Evolutionary conservation across 179 eudicot species (phyloP).

Genomic region (Amaranthus tricolor): DNA sequence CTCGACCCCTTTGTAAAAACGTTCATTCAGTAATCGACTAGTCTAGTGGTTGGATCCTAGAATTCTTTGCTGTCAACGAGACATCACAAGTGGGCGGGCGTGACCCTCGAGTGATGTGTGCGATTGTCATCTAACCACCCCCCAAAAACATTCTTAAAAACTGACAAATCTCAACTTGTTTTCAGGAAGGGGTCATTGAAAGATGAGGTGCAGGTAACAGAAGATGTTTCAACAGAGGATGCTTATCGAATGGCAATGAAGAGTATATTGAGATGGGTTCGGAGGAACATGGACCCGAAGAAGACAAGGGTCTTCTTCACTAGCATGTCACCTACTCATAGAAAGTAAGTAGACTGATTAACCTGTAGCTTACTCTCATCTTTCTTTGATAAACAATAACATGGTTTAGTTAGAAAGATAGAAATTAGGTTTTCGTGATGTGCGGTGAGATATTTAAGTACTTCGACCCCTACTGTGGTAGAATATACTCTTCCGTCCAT

Average conservation of each 20-base stretch:
- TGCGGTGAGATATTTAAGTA: too few species aligned
- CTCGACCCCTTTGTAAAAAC: too few species aligned
- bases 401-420: not conserved
- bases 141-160: too few species aligned
- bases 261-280: conserved; percentile 85
- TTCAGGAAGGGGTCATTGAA: conserved; percentile 82
- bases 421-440: too few species aligned
- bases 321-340: conserved; percentile 88
- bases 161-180: conserved; percentile 1
- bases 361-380: not conserved
- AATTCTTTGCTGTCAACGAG: too few species aligned
- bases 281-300: conserved; percentile 65
- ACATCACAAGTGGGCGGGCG: too few species aligned
- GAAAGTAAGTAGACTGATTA: conserved; percentile 42
- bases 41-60: too few species aligned
- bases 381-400: not conserved
- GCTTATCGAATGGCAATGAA: conserved; percentile 83
- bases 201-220: conserved; percentile 62
- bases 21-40: too few species aligned
- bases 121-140: too few species aligned
- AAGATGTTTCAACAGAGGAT: conserved; percentile 63
- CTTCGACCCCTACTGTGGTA: too few species aligned
- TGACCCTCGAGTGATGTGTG: too few species aligned
- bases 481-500: too few species aligned
- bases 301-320: conserved; percentile 81